Percentiles rank a stretch among this genome's conserved stretches.
Conservation (phyloP, 192 early-diverging fungal species). For the Backusella morwellensis region DNA sequence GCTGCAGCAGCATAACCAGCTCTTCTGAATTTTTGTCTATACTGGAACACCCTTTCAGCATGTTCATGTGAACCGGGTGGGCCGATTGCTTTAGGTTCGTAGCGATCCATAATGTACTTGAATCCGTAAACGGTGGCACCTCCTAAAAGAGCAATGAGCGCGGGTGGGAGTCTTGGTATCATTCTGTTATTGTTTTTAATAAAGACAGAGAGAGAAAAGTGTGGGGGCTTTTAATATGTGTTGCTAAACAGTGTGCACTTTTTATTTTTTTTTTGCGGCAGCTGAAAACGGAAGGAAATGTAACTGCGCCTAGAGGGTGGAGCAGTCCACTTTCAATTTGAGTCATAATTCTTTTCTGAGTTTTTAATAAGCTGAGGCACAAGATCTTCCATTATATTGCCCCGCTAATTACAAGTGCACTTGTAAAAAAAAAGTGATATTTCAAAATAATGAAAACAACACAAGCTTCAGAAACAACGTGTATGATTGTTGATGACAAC, state of each 20-base stretch:
- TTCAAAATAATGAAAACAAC: too few relatives aligned
- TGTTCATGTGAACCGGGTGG: slow-evolving; percentile 11
- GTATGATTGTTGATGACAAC: too few relatives aligned
- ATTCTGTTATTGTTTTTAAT: neutral
- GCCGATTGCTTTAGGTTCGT: slow-evolving; percentile 18
- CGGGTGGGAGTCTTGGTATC: slow-evolving; percentile 28
- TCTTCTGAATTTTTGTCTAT: slow-evolving; percentile 5
- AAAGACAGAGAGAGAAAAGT: neutral
- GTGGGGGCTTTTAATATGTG: neutral
- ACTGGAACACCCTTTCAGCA: neutral
- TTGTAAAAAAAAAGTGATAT: too few relatives aligned
- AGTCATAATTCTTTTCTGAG: neutral
- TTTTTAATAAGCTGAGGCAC: too few relatives aligned
- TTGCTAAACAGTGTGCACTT: neutral
- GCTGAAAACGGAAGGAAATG: neutral
- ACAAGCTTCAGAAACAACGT: too few relatives aligned
- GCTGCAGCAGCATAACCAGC: slow-evolving; percentile 1
- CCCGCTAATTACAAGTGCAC: too few relatives aligned
- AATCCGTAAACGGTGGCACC: slow-evolving; percentile 25
- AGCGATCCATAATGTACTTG: slow-evolving; percentile 12
- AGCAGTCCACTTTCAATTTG: neutral
- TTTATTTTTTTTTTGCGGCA: neutral
- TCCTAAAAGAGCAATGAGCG: slow-evolving; percentile 17
- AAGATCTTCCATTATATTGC: too few relatives aligned
- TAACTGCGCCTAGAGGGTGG: neutral